phyloP scores from a whole-genome alignment of 1,284 basidiomycete genomes.

The Rhodotorula glutinis region DNA sequence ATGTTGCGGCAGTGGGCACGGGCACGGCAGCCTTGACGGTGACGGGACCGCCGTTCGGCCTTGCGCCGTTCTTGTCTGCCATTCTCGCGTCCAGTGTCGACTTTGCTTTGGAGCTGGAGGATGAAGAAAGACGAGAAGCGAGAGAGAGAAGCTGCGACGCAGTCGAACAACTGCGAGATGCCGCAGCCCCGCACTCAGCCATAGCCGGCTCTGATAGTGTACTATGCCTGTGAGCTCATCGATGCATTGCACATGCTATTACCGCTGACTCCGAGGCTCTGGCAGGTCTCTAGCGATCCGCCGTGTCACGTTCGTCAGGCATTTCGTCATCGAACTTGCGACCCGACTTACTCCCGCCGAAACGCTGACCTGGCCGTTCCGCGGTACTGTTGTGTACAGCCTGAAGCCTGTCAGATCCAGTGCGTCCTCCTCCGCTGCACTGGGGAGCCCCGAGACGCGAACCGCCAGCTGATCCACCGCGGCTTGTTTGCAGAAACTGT shows the following conservation, averaged over 20 bases:
- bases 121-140: background rate
- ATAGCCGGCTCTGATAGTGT: too few relatives aligned
- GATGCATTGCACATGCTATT: background rate
- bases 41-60: background rate
- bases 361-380: too few relatives aligned
- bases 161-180: too few relatives aligned
- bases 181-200: too few relatives aligned
- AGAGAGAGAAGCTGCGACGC: background rate
- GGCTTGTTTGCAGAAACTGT: slow-evolving; percentile 12
- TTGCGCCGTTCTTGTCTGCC: background rate
- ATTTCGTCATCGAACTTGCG: background rate
- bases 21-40: slow-evolving; percentile 1
- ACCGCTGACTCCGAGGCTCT: too few relatives aligned
- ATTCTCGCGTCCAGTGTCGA: background rate
- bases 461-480: background rate
- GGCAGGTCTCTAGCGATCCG: background rate
- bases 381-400: too few relatives aligned
- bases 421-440: slow-evolving; percentile 2
- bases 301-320: background rate
- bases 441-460: background rate
- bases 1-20: background rate
- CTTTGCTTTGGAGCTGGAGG: background rate
- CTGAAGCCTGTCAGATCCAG: slow-evolving; percentile 39
- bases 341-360: too few relatives aligned
- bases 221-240: background rate